A percentile compares a stretch with the other conserved stretches of the same genome.
These are phyloP conservation scores for Pythium plurisporium DNA, from an alignment of 352 stramenopile species.

Conservation along the genomic window DNA sequence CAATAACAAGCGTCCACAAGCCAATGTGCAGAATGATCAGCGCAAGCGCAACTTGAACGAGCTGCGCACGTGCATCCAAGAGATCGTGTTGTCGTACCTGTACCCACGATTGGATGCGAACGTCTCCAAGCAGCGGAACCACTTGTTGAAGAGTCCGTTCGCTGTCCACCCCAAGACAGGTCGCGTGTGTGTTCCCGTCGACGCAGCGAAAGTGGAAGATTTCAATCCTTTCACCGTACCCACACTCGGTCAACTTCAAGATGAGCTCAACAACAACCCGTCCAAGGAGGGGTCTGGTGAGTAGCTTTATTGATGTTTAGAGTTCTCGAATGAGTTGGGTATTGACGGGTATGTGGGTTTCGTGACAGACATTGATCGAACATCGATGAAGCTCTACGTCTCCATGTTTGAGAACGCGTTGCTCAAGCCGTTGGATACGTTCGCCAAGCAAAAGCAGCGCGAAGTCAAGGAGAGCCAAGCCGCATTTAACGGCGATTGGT, in stretches of 20 bases:
- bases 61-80: slow-evolving; percentile 88
- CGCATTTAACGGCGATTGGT: slow-evolving; percentile 82
- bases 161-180: slow-evolving; percentile 98
- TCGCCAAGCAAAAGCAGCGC: slow-evolving; percentile 70
- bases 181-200: slow-evolving; percentile 97
- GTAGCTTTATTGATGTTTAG: not conserved
- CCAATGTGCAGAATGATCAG: slow-evolving; percentile 31
- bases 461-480: slow-evolving; percentile 60
- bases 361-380: slow-evolving; percentile 31
- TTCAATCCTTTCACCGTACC: slow-evolving; percentile 89
- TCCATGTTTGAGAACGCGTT: slow-evolving; percentile 67
- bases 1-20: slow-evolving; percentile 41
- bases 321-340: no score
- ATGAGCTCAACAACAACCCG: slow-evolving; percentile 70
- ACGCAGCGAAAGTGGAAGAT: slow-evolving; percentile 67
- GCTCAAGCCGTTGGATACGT: slow-evolving; percentile 59
- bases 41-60: slow-evolving; percentile 67
- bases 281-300: slow-evolving; percentile 26
- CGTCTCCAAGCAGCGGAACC: slow-evolving; percentile 99
- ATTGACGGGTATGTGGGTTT: no score
- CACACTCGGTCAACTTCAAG: slow-evolving; percentile 73
- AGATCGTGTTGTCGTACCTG: slow-evolving; percentile 95
- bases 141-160: slow-evolving; percentile 99
- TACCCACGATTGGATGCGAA: slow-evolving; percentile 99
- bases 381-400: slow-evolving; percentile 73